Evolutionary conservation across 1,284 basidiomycete species (phyloP).

Genomic region (Cerrena zonata): DNA sequence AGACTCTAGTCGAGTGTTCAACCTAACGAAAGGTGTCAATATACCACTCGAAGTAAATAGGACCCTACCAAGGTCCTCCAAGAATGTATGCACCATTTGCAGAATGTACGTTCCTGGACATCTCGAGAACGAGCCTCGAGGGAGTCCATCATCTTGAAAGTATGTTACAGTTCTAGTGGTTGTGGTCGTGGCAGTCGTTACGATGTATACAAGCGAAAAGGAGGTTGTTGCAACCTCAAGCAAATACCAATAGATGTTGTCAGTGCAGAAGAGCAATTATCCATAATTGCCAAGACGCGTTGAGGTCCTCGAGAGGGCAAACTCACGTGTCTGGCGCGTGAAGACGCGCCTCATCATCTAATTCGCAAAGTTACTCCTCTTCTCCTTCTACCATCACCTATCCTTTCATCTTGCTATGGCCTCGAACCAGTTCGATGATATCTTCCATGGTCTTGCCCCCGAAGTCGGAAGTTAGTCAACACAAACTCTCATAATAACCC

Average conservation of each 20-base stretch:
- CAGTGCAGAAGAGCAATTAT: no score
- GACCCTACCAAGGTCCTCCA: background rate
- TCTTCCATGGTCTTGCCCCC: conserved; percentile 71
- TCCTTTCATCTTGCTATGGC: conserved; percentile 29
- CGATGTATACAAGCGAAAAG: no score
- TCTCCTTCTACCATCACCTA: conserved; percentile 5
- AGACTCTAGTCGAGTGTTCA: conserved; percentile 90
- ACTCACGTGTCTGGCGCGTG: background rate
- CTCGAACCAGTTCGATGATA: conserved; percentile 74
- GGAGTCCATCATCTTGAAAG: conserved; percentile 44
- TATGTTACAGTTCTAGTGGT: no score
- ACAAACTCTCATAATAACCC: background rate
- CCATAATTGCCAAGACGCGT: background rate
- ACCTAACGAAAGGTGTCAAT: conserved; percentile 42
- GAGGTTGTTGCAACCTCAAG: no score
- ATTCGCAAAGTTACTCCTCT: conserved; percentile 6
- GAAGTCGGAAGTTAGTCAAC: conserved; percentile 73
- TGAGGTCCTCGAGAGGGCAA: background rate
- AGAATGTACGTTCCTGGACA: conserved; percentile 75
- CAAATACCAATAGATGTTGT: no score
- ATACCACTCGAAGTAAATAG: no score
- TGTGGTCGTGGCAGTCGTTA: background rate
- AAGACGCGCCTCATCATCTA: conserved; percentile 13
- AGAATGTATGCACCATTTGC: conserved; percentile 63
- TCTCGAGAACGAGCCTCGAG: conserved; percentile 60